Evolutionary conservation across 768 basidiomycete species (phyloP).

Genomic region (Rhodocollybia butyracea): DNA sequence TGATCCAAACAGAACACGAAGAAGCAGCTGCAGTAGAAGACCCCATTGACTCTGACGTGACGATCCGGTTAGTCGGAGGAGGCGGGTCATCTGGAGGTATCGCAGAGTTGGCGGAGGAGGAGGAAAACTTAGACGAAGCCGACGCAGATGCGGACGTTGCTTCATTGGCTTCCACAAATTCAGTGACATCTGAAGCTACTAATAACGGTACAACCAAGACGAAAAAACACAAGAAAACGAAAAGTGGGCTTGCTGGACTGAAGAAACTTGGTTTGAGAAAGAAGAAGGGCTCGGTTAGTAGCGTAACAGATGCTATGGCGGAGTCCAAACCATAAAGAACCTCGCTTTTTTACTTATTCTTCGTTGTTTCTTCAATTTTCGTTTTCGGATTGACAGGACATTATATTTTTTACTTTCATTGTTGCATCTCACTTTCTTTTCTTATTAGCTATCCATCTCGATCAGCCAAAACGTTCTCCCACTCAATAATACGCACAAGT

Average conservation of each 20-base stretch:
- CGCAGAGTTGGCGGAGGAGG: constrained; percentile 19
- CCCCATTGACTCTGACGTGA: constrained; percentile 31
- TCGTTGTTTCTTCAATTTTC: not conserved
- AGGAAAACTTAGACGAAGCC: constrained; percentile 25
- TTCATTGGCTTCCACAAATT: constrained; percentile 31
- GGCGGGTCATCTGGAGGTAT: constrained; percentile 42
- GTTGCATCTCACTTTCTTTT: not conserved
- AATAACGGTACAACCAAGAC: constrained; percentile 29
- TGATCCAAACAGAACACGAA: not conserved
- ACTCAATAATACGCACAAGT: constrained; percentile 2
- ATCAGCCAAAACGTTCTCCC: not conserved
- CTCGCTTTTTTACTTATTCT: not conserved
- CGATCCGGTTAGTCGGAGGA: constrained; percentile 59
- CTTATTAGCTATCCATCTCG: not conserved
- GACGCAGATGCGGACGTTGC: constrained; percentile 36
- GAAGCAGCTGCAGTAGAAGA: constrained; percentile 16
- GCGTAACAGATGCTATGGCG: constrained; percentile 34
- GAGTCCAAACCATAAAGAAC: constrained; percentile 9
- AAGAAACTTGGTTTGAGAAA: constrained; percentile 51
- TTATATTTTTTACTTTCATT: not conserved
- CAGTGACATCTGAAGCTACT: constrained; percentile 20
- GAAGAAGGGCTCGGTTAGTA: constrained; percentile 52
- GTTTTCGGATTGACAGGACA: not conserved
- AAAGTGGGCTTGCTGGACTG: constrained; percentile 52
- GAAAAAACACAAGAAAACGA: constrained; percentile 51